Evolutionary conservation across 2,329 filamentous ascomycete species (phyloP), one percentile per base, ranked within the genome.

Genomic region (Cucurbitaria berberidis): DNA sequence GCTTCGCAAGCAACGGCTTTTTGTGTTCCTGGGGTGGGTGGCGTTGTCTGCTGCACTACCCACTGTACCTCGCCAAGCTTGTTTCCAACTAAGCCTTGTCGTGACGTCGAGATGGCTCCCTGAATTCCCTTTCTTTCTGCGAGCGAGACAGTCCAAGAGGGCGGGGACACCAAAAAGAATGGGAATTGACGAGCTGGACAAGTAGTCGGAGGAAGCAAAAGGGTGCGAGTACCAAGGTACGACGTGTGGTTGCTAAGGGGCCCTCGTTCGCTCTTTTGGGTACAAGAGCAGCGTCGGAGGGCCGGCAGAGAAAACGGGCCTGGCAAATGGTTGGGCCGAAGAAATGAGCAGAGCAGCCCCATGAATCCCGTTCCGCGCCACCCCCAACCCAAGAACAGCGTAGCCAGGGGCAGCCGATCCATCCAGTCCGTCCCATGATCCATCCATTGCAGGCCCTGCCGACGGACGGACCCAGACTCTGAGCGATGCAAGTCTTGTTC

Each of bases 301-400:
- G 15, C n/a, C 36, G 36, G 19, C 48, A 47, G 30, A 34, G 16
- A 57, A 60, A 16, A n/a, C n/a, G 44, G 52, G 57, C 40, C 48
- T 52, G 58, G 13, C 15, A 24, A 8, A 18, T 63, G 63, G 58
- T 57, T 60, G 60, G 61, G 46, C 48, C 21, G 51, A 42, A 57
- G 53, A 68, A 69, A 71, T 67, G 63, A 69, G 60, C 43, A 45
- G 50, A n/a, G n/a, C n/a, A n/a, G n/a, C n/a, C 48, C 52, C 59
- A 50, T 41, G 49, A 26, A 39, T 40, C 40, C 34, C 53, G 35
- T 43, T 42, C 16, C 40, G 38, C 57, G 50, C 57, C 54, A 56
- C 46, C n/a, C n/a, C n/a, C 16, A 9, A 26, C 49, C 47, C 57
- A 59, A 51, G 40, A 10, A 11, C 24, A 42, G n/a, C 40, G 24